Conservation (phyloP, 768 basidiomycete genomes). For the Tricholoma sp. region DNA sequence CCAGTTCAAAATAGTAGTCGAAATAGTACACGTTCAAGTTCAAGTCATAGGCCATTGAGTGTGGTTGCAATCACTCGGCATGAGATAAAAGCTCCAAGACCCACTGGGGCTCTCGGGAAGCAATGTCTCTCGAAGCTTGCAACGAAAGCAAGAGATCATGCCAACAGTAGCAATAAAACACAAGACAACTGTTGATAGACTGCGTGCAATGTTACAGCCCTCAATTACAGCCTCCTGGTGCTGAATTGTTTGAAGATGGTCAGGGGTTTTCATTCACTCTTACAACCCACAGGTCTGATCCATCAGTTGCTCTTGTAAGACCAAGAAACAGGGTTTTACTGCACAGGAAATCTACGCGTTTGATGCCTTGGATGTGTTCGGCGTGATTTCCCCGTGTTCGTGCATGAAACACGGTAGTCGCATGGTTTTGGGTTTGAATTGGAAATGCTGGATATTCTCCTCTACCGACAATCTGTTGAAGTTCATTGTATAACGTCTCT, state of each 20-base stretch:
- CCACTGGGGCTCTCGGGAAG: too few species aligned
- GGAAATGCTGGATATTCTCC: constrained; percentile 10
- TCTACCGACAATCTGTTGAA: constrained; percentile 9
- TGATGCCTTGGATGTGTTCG: constrained; percentile 11
- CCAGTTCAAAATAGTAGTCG: too few species aligned
- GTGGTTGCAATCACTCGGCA: too few species aligned
- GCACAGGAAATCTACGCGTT: constrained; percentile 13
- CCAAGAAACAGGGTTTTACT: constrained; percentile 11
- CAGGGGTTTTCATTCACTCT: background rate
- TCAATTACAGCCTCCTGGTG: background rate
- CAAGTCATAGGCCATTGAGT: too few species aligned
- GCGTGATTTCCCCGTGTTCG: constrained; percentile 7
- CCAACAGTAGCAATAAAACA: background rate
- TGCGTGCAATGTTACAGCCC: too few species aligned
- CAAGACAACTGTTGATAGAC: background rate
- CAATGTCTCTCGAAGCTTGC: too few species aligned
- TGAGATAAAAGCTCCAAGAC: too few species aligned
- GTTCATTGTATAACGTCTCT: constrained; percentile 6
- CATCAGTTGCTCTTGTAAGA: constrained; percentile 12
- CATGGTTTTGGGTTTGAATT: constrained; percentile 1
- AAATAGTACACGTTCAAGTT: too few species aligned
- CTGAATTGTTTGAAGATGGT: background rate
- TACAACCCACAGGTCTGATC: constrained; percentile 9
- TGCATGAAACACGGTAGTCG: constrained; percentile 6
- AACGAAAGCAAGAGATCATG: too few species aligned